These are phyloP conservation scores for Smallanthus sonchifolius DNA, from an alignment of 129 eudicot genomes.

Conservation along the genomic window DNA sequence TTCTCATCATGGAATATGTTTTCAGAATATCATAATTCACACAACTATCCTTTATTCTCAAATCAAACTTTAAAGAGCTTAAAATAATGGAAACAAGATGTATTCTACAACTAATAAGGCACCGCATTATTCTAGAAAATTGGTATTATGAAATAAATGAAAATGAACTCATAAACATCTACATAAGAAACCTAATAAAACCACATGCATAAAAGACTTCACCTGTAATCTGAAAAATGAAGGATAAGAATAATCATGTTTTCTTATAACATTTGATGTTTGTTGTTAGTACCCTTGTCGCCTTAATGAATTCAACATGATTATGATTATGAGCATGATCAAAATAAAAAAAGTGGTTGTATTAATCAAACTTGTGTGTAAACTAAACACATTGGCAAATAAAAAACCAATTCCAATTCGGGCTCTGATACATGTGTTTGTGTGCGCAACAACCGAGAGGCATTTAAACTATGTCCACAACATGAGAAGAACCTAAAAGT, in stretches of 20 bases:
- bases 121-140: background rate
- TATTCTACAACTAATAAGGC: slow-evolving; percentile 7
- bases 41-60: background rate
- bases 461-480: background rate
- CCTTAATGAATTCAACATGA: background rate
- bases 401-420: background rate
- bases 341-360: background rate
- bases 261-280: background rate
- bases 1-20: slow-evolving; percentile 5
- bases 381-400: background rate
- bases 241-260: background rate
- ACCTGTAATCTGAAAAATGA: background rate
- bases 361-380: background rate
- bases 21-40: background rate
- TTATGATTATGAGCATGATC: background rate
- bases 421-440: background rate
- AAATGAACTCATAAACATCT: background rate
- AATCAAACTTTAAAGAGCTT: slow-evolving; percentile 2
- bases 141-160: background rate
- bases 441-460: background rate
- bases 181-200: background rate
- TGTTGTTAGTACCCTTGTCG: background rate
- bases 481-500: background rate
- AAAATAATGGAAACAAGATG: slow-evolving; percentile 8
- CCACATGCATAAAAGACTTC: background rate